These are phyloP conservation scores for Hypoxylon trugodes DNA, from an alignment of 495 filamentous ascomycete species.

Conservation along the genomic window DNA sequence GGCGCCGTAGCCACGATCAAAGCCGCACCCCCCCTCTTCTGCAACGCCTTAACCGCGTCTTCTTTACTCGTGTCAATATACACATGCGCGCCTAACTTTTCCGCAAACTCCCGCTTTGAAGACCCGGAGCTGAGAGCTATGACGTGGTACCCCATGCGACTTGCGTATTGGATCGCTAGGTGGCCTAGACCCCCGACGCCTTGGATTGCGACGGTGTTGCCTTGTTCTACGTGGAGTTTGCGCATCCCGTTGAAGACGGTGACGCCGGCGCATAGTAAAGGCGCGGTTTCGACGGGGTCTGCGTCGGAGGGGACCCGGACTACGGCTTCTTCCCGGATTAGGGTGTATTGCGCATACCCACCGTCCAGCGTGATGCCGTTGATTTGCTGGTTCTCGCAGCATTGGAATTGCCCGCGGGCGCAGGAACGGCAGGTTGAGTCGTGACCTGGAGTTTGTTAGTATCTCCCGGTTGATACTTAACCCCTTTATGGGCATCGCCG, in stretches of 20 bases:
- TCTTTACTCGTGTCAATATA: slow-evolving; percentile 69
- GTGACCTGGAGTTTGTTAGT: slow-evolving; percentile 42
- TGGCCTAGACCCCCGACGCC: slow-evolving; percentile 74
- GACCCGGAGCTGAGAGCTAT: slow-evolving; percentile 67
- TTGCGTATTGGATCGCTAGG: slow-evolving; percentile 72
- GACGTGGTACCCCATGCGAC: slow-evolving; percentile 70
- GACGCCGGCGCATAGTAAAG: slow-evolving; percentile 76
- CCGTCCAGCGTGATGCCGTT: slow-evolving; percentile 64
- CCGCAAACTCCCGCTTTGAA: slow-evolving; percentile 66
- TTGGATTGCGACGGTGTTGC: slow-evolving; percentile 69
- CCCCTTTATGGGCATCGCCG: too few species aligned
- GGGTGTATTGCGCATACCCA: slow-evolving; percentile 71
- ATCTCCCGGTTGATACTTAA: not conserved
- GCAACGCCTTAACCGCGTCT: slow-evolving; percentile 59
- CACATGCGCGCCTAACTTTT: slow-evolving; percentile 69
- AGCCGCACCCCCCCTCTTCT: slow-evolving; percentile 67
- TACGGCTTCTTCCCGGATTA: slow-evolving; percentile 68
- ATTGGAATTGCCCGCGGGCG: slow-evolving; percentile 60
- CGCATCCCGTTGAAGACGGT: slow-evolving; percentile 78
- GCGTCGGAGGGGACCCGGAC: slow-evolving; percentile 67
- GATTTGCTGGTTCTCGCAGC: slow-evolving; percentile 59
- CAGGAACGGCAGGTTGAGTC: slow-evolving; percentile 59
- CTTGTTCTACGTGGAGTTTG: slow-evolving; percentile 63
- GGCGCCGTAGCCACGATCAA: slow-evolving; percentile 72
- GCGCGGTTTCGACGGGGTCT: slow-evolving; percentile 67